Base-by-base conservation (phyloP, 2,329 filamentous ascomycete genomes). In the Aspergillus hiratsukae region DNA sequence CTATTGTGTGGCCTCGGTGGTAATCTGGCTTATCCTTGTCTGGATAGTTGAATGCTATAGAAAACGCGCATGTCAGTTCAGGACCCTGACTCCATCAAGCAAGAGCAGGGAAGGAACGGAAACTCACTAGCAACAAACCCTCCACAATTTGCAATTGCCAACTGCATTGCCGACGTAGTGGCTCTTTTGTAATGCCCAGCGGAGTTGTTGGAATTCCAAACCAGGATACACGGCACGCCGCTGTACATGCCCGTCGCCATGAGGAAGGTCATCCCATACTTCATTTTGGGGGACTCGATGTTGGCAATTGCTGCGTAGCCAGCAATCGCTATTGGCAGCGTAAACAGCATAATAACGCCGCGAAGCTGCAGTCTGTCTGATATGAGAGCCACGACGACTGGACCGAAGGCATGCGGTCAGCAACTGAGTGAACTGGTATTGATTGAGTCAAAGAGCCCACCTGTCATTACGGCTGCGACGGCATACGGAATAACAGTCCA, bases 151-250 rank as follows among this genome's bases (percentile, higher is more conserved):
- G 86, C 86, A 61, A 88, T 83, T 1, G 82, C 82, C 27, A 89
- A 75, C 69, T 89, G 86, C 62, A 88, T 64, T 0, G 82, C 87
- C 1, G 82, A 83, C 0, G 86, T 86, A 0, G 86, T 88, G 0
- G 87, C 86, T 14, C 87, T 76, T 69, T 89, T 89, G 66, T 88
- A 89, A 66, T 89, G 86, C 0, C 83, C 85, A 0, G 85, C 84
- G 0, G 81, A 85, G 66, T 88, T 88, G 66, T 88, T 88, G 2
- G 83, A 82, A 59, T 85, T 82, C 85, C 86, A 88, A 1, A 81
- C 85, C 9, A 88, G 72, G 3, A 87, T 81, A 19, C 81, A 82
- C 0, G 86, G 85, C 0, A 87, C 83, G 45, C 81, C 83, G 48
- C 79, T 78, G 66, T 87, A 88, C 66, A 87, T 77, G 9, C 86